Evolutionary conservation across 345 rosid species (phyloP), one percentile per base, ranked within the genome.

Genomic region (Populus davidiana): DNA sequence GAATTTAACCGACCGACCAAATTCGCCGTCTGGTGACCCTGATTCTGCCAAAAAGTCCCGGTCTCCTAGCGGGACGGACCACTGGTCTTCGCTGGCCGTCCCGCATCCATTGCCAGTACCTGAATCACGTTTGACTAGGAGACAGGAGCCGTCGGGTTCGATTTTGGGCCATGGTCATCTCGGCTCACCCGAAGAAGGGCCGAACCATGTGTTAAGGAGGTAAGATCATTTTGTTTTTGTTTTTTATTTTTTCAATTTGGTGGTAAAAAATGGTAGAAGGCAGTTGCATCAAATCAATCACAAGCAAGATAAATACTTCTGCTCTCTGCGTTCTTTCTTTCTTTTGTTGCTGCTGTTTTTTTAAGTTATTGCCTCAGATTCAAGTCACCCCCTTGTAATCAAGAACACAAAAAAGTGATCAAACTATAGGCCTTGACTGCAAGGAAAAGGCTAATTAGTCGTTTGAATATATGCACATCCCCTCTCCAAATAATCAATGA

Each of bases 81-180:
- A 65, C 76, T 75, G 85, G 80, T 77, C 86, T 49, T 78, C 87
- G 20, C 65, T 82, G 3, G 85, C 88, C 31, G 81, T 83, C 52
- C 91, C 95, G 4, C 88, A 79, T 35, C 94, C 91, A 21, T 71
- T 91, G 85, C 95, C 95, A 35, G 87, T 84, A 0, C 96, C 96
- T 16, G 90, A 77, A 18, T 50, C 61, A 11, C 31, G 49, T 44
- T 18, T 61, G 36, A 50, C 77, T 33, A 68, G 74, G 75, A 75
- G 67, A 74, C 74, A 71, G 25, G 77, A 81, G 72, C 63, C 79
- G 4, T 66, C 72, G 49, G 52, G 59, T 50, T 74, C 80, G 17
- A 81, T 52, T 81, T 72, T 59, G 11, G 74, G 73, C 9, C 75
- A 11, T 12, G 65, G 65, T 66, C 67, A 17, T 81, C 73, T 69